phyloP scores from a whole-genome alignment of 2,329 filamentous ascomycete genomes.

The Alternaria consortialis region DNA sequence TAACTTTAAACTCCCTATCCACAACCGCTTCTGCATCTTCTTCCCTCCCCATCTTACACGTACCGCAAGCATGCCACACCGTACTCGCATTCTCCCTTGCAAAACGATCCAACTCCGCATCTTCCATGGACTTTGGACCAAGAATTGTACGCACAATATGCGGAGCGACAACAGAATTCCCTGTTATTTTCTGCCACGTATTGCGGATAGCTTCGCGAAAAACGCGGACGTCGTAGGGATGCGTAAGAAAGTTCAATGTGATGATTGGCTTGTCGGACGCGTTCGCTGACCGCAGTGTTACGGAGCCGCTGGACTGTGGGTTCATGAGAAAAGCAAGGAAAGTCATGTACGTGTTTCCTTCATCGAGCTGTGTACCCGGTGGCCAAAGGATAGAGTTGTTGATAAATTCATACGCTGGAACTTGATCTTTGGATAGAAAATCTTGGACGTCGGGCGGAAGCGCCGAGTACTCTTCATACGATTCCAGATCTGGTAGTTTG shows the following conservation, averaged over 20 bases:
- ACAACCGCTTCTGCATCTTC: slow-evolving; percentile 49
- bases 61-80: slow-evolving; percentile 51
- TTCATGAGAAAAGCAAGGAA: slow-evolving; percentile 58
- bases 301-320: slow-evolving; percentile 61
- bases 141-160: slow-evolving; percentile 58
- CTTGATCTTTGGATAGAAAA: slow-evolving; percentile 59
- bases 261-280: slow-evolving; percentile 61
- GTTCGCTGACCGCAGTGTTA: slow-evolving; percentile 63
- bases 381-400: slow-evolving; percentile 40
- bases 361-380: slow-evolving; percentile 31
- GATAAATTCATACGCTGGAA: slow-evolving; percentile 67
- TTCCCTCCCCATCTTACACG: slow-evolving; percentile 49
- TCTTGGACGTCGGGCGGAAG: slow-evolving; percentile 57
- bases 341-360: slow-evolving; percentile 49
- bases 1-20: slow-evolving; percentile 49
- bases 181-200: slow-evolving; percentile 52
- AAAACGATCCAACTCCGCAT: slow-evolving; percentile 61
- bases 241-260: slow-evolving; percentile 62
- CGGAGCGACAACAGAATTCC: slow-evolving; percentile 61
- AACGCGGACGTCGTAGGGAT: slow-evolving; percentile 62
- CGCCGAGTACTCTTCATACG: slow-evolving; percentile 53
- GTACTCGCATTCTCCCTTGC: slow-evolving; percentile 39
- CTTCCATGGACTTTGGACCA: slow-evolving; percentile 54
- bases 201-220: slow-evolving; percentile 49
- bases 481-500: slow-evolving; percentile 55